Base-by-base conservation (phyloP, 148 eudicot genomes). In the Oxyria digyna region DNA sequence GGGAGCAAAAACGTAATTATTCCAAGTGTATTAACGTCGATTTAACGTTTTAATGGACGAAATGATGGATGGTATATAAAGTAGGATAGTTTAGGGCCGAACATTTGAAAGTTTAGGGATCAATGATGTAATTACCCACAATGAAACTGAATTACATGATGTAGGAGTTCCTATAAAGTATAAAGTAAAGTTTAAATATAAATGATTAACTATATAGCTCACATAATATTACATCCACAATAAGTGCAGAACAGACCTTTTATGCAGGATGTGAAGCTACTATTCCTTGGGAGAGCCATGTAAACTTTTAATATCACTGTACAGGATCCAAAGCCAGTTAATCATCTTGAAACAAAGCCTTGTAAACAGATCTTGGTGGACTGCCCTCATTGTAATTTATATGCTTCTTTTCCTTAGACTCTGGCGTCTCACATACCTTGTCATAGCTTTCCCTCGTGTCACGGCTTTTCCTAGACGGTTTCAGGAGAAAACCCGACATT, bases 381-480 rank as follows among this genome's bases (percentile, higher is more conserved):
- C 68, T 72, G 70, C 67, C 75, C 33, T 79, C 55, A 20, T 49
- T 29, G 75, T 23, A 46, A 72, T 35, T 62, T 74, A 78, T 26
- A 18, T 59, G 77, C 38, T 87, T 86, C 64, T 69, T 86, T 67
- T 69, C 81, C 72, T 72, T 86, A 6, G 73, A 74, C 78, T 75
- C 54, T 59, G 96, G 98, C 41, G 98, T 93, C 78, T 93, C 98
- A 55, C 86, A 86, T 4, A 93, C 96, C 42, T 77, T 75, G 49
- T 86, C 87, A 42, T 71, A 71, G 62, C 71, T 83, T 55, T 75
- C 81, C 71, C 62, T 84, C 40, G 32, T 72, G 41, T 80, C 76
- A 24, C 68, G 74, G 73, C 81, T 89, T 77, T 81, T 82, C 80
- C 79, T 87, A n/a, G 79, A 74, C 66, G 69, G 69, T 74, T 77